phyloP scores from a whole-genome alignment of 352 stramenopile species.

The Lagenidium sp. region DNA sequence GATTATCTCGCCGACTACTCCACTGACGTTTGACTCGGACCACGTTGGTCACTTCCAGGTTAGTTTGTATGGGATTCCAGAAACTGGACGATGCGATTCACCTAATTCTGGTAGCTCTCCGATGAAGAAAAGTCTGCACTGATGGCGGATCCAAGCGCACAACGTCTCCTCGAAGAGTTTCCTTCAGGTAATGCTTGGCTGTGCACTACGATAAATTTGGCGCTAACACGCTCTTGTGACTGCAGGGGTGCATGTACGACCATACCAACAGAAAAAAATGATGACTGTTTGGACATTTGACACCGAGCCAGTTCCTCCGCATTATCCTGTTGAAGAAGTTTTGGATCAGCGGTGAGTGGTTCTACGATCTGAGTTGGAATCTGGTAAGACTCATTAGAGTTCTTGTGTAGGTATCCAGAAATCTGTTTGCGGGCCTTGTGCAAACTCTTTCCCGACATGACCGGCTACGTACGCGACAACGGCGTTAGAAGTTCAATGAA shows the following conservation, averaged over 20 bases:
- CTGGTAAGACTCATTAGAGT: neutral
- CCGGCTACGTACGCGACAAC: conserved; percentile 40
- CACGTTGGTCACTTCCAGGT: conserved; percentile 55
- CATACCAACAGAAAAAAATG: conserved; percentile 47
- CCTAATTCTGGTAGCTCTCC: conserved; percentile 26
- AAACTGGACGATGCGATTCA: too few relatives aligned
- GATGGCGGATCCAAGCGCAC: conserved; percentile 21
- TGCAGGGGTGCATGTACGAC: conserved; percentile 54
- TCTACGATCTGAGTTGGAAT: neutral
- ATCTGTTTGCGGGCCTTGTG: conserved; percentile 51
- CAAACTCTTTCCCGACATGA: conserved; percentile 53
- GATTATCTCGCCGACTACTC: conserved; percentile 38
- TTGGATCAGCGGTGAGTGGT: conserved; percentile 37
- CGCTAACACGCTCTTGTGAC: neutral
- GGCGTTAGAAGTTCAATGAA: conserved; percentile 52
- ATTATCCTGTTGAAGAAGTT: conserved; percentile 59
- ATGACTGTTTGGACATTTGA: conserved; percentile 79
- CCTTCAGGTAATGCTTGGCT: conserved; percentile 20
- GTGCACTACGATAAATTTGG: conserved; percentile 16
- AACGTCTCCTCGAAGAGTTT: conserved; percentile 46
- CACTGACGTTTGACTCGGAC: conserved; percentile 69
- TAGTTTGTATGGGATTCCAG: neutral
- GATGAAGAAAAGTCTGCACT: conserved; percentile 34
- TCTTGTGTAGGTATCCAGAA: conserved; percentile 43
- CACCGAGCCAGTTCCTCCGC: conserved; percentile 39